Base-by-base conservation (phyloP, 2,329 filamentous ascomycete genomes). In the Trichoderma breve region DNA sequence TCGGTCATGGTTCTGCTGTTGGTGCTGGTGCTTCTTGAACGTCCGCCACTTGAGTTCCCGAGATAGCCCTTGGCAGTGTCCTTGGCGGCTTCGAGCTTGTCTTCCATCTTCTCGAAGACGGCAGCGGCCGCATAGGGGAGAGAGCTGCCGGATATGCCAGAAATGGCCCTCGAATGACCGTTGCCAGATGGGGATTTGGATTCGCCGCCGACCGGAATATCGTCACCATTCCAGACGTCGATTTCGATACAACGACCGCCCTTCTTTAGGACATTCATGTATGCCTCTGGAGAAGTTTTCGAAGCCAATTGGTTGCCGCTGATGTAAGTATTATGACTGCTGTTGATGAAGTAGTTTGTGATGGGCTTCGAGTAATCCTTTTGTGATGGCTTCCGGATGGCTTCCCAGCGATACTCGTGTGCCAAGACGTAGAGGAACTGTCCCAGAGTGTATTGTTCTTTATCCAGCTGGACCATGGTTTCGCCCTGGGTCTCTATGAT, bases 241-340 rank as follows among this genome's bases (percentile, higher is more conserved):
- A 98, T 96, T 80, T 98, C 95, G 61, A 98, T 94, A 78, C 94
- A 98, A 73, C 95, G 90, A 78, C 95, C 97, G 62, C 93, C 93
- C 66, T 90, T 87, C 43, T 88, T 85, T 14, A 98, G 88, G 14
- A 92, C 93, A 78, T 90, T 89, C 76, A 87, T 91, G 82, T 98
- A 98, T 14, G 92, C 90, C 71, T 94, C 90, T 0, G 91, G 89
- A 32, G 92, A 94, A 73, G 93, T 92, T 73, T 90, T 89, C 61
- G 93, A 94, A 73, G 89, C 91, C 53, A 96, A 86, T 81, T 98
- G 95, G 77, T 97, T 94, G 2, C 95, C 95, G 2, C 91, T 91
- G 55, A 97, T 85, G 80, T 97, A 98, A 0, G 95, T 98, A 80
- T 98, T 98, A 84, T 98, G 95, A 78, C 94, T 97, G 75, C 93